Conservation (phyloP, 2,329 filamentous ascomycete species). For the Diaporthe citrichinensis region DNA sequence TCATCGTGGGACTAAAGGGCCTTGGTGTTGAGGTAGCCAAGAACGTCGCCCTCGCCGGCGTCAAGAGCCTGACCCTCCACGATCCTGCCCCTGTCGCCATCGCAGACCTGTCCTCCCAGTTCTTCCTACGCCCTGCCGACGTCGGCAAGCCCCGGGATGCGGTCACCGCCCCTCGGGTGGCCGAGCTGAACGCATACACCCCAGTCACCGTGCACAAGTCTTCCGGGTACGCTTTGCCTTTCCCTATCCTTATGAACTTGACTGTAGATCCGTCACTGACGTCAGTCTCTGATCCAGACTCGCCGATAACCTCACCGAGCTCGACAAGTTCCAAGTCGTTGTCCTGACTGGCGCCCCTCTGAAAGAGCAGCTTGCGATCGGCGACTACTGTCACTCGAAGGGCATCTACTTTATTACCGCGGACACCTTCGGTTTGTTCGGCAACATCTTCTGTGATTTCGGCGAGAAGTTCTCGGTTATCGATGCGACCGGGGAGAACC, state of each 20-base stretch:
- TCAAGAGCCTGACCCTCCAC: slow-evolving; percentile 95
- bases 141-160: slow-evolving; percentile 92
- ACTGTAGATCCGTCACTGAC: slow-evolving; percentile 35
- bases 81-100: slow-evolving; percentile 89
- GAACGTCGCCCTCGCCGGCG: slow-evolving; percentile 97
- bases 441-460: slow-evolving; percentile 97
- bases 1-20: slow-evolving; percentile 92
- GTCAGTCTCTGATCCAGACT: slow-evolving; percentile 65
- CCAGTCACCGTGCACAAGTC: slow-evolving; percentile 84
- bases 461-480: slow-evolving; percentile 93
- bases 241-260: background rate
- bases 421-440: slow-evolving; percentile 94
- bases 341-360: slow-evolving; percentile 90
- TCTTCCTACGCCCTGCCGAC: slow-evolving; percentile 91
- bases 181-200: slow-evolving; percentile 96
- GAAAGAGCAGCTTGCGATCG: slow-evolving; percentile 84
- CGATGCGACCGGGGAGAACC: slow-evolving; percentile 91
- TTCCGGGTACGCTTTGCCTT: slow-evolving; percentile 58
- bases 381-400: slow-evolving; percentile 94
- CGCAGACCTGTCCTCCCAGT: slow-evolving; percentile 94
- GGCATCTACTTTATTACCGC: slow-evolving; percentile 90
- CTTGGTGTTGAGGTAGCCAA: slow-evolving; percentile 98
- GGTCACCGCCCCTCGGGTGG: slow-evolving; percentile 89
- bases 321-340: slow-evolving; percentile 93
- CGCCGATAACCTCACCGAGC: slow-evolving; percentile 80